Evolutionary conservation across 257 asterid genomes (phyloP), one percentile per base, ranked within the genome.

Genomic region (Jacaranda mimosifolia): DNA sequence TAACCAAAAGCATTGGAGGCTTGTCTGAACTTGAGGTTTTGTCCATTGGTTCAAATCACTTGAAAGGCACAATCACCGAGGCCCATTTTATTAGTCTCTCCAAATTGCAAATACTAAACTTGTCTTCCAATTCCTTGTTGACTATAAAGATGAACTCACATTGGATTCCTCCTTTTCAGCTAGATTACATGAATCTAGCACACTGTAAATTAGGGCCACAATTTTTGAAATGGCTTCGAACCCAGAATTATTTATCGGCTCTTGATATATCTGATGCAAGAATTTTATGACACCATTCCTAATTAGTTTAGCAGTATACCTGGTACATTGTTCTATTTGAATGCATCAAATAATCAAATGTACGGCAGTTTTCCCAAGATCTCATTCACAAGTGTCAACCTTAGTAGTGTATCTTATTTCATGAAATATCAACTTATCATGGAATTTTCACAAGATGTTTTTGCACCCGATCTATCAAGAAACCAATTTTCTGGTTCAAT

Each of bases 121-220:
- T 64, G 10, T 18, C 26, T 14, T 64, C 6, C 40, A 64, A 63
- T 60, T 18, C 21, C 18, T 11, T 40, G 43, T 43, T 64, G 1
- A n/a, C 40, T 36, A 6, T 63, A 12, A 48, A 63, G 18, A 7
- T 75, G 18, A 32, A 40, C 55, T 39, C 51, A 7, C 36, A 7
- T 18, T 77, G 76, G 77, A 18, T 32, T 18, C 77, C 77, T 14
- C 56, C 77, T 49, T 77, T 77, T 26, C 81, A 70, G 18, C 72
- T 77, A 1, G 10, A 14, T 2, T 0, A 3, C 45, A 18, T 70
- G 26, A 0, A 5, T 9, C 45, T 77, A 9, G 7, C 18, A 39
- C 48, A 9, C 39, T 73, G 68, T 18, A 63, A 65, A 32, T 7
- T 73, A 9, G 79, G 75, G 2, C 79, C 60, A 0, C n/a, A 12